phyloP scores from a whole-genome alignment of 106 monocot species.

The Iris macrosiphon region DNA sequence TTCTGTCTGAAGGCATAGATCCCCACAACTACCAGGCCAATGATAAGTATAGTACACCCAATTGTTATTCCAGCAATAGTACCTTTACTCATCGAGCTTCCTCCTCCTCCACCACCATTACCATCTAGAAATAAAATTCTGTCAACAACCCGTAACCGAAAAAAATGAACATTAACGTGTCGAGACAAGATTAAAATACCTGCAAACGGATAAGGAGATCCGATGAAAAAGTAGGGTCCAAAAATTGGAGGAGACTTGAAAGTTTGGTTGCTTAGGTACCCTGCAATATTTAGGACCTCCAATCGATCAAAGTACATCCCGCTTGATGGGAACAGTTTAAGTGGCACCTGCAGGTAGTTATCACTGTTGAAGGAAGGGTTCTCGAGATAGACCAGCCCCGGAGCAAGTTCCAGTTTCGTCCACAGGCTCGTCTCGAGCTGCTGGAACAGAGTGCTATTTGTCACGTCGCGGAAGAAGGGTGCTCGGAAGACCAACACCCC shows the following conservation, averaged over 20 bases:
- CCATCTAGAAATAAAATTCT: slow-evolving; percentile 16
- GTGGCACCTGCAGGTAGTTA: slow-evolving; percentile 35
- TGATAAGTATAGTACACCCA: slow-evolving; percentile 36
- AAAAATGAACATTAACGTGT: too few relatives aligned
- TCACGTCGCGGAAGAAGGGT: slow-evolving; percentile 41
- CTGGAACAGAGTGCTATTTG: slow-evolving; percentile 32
- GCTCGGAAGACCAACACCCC: slow-evolving; percentile 55
- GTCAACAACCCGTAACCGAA: too few relatives aligned
- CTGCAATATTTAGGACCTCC: slow-evolving; percentile 43
- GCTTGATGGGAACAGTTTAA: slow-evolving; percentile 52
- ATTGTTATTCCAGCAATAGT: slow-evolving; percentile 43
- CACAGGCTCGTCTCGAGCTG: slow-evolving; percentile 36
- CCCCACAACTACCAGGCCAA: slow-evolving; percentile 29
- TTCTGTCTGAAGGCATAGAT: slow-evolving; percentile 64
- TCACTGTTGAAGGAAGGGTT: slow-evolving; percentile 31
- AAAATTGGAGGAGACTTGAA: slow-evolving; percentile 49
- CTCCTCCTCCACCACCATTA: slow-evolving; percentile 13
- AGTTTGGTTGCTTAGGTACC: slow-evolving; percentile 54
- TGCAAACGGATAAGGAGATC: slow-evolving; percentile 32
- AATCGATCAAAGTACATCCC: slow-evolving; percentile 35
- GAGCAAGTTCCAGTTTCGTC: slow-evolving; percentile 24
- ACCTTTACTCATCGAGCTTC: slow-evolving; percentile 28
- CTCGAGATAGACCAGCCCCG: slow-evolving; percentile 29
- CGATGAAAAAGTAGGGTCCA: slow-evolving; percentile 66
- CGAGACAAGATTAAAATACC: slow-evolving; percentile 22